Evolutionary conservation across 2,329 filamentous ascomycete genomes (phyloP).

Genomic region (Sclerotiophoma versabilis): DNA sequence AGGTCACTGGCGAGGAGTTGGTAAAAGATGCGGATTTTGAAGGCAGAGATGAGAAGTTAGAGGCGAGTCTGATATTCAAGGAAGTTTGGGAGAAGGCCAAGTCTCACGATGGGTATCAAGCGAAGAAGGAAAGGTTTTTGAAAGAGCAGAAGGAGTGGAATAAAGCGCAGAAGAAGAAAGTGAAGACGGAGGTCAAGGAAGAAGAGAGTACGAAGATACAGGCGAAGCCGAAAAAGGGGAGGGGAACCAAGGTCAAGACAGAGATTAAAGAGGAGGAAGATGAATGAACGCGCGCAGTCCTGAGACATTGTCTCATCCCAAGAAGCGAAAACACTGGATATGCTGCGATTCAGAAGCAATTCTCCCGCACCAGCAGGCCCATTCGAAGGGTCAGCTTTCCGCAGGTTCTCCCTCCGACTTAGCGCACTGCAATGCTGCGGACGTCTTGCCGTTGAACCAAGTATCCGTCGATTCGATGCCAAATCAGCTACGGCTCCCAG

Average conservation of each 20-base stretch:
- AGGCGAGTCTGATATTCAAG: conserved; percentile 59
- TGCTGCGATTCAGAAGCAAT: too few species aligned
- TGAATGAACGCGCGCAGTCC: neutral
- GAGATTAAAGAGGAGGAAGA: conserved; percentile 1
- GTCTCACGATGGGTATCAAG: conserved; percentile 54
- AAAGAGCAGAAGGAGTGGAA: conserved; percentile 57
- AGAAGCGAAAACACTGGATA: neutral
- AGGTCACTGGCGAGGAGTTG: conserved; percentile 49
- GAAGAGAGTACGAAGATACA: neutral
- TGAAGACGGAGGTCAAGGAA: conserved; percentile 7
- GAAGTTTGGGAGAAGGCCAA: conserved; percentile 58
- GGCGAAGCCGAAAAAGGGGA: neutral
- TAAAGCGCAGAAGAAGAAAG: conserved; percentile 26
- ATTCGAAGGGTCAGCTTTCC: too few species aligned
- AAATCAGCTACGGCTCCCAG: too few species aligned
- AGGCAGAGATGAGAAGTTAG: conserved; percentile 59
- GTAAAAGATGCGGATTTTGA: conserved; percentile 55
- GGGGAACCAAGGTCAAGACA: neutral
- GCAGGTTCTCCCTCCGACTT: too few species aligned
- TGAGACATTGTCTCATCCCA: neutral
- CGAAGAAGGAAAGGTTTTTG: conserved; percentile 56
- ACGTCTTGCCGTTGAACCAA: too few species aligned
- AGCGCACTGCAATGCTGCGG: too few species aligned
- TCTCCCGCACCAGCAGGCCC: too few species aligned
- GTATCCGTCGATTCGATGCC: too few species aligned